A percentile compares a stretch with the other conserved stretches of the same genome.
Conservation (phyloP, 129 eudicot species). For the Flaveria linearis region DNA sequence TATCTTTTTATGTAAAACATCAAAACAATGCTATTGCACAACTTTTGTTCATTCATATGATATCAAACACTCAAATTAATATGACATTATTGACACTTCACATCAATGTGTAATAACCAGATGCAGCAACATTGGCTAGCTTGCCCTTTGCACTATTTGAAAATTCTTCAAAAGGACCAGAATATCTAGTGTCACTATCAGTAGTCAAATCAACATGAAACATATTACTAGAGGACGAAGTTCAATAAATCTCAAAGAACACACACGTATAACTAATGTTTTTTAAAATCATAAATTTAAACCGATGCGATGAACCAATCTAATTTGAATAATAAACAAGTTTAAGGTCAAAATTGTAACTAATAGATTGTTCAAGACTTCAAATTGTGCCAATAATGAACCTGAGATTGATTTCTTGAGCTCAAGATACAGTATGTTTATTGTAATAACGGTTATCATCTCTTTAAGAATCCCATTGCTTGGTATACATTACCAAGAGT, state of each 20-base stretch:
- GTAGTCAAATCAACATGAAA: no score
- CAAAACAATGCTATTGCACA: no score
- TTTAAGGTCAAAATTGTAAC: not conserved
- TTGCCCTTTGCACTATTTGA: not conserved
- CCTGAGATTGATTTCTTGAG: not conserved
- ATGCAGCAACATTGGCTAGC: not conserved
- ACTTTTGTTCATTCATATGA: no score
- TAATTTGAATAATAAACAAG: not conserved
- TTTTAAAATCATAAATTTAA: not conserved
- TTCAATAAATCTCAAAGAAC: not conserved
- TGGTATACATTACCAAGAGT: conserved; percentile 70
- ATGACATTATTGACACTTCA: not conserved
- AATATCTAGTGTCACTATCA: not conserved
- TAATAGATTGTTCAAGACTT: not conserved
- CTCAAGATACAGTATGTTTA: conserved; percentile 4
- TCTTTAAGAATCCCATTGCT: conserved; percentile 85
- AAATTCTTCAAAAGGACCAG: not conserved
- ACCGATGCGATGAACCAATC: not conserved
- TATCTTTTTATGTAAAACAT: not conserved
- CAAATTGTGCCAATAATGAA: not conserved
- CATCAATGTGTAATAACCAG: no score
- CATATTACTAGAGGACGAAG: not conserved
- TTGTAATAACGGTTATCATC: conserved; percentile 33
- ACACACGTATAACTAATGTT: not conserved
- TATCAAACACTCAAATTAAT: not conserved